Evolutionary conservation across 1,284 basidiomycete species (phyloP).

Genomic region (Laetiporus sulphureus): DNA sequence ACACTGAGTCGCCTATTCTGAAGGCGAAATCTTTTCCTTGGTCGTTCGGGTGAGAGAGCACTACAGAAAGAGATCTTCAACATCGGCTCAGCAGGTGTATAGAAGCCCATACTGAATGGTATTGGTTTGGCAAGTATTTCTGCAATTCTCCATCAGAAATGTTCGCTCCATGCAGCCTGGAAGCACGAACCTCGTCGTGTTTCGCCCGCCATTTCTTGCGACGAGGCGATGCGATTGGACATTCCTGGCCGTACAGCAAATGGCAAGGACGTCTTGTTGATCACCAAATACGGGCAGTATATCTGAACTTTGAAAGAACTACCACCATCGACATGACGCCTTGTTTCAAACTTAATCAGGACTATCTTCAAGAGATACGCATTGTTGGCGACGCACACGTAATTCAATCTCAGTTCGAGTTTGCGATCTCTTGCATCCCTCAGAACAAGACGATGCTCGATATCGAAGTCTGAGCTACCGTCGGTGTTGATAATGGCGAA

Average conservation of each 20-base stretch:
- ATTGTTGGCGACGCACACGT: conserved; percentile 52
- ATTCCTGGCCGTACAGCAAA: conserved; percentile 71
- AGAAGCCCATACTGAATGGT: conserved; percentile 61
- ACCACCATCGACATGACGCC: conserved; percentile 85
- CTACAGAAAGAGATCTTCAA: conserved; percentile 43
- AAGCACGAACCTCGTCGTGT: conserved; percentile 40
- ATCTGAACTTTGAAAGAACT: conserved; percentile 99
- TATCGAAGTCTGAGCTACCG: conserved; percentile 84
- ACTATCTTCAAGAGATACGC: not conserved
- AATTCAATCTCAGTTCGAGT: conserved; percentile 82
- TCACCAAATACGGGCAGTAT: conserved; percentile 86
- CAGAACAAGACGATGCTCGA: conserved; percentile 70
- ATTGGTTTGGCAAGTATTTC: conserved; percentile 53
- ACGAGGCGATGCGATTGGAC: conserved; percentile 64
- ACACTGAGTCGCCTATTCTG: conserved; percentile 80
- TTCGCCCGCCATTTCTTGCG: conserved; percentile 86
- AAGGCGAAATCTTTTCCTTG: conserved; percentile 84
- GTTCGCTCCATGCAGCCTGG: conserved; percentile 2
- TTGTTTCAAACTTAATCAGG: conserved; percentile 21
- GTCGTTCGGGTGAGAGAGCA: conserved; percentile 85
- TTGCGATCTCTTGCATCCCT: conserved; percentile 76
- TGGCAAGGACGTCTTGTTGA: conserved; percentile 92
- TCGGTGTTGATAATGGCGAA: conserved; percentile 98
- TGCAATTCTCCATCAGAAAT: conserved; percentile 19
- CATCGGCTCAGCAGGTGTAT: conserved; percentile 1